Conservation (phyloP, 2,329 filamentous ascomycete species). For the Fusarium duplospermum region DNA sequence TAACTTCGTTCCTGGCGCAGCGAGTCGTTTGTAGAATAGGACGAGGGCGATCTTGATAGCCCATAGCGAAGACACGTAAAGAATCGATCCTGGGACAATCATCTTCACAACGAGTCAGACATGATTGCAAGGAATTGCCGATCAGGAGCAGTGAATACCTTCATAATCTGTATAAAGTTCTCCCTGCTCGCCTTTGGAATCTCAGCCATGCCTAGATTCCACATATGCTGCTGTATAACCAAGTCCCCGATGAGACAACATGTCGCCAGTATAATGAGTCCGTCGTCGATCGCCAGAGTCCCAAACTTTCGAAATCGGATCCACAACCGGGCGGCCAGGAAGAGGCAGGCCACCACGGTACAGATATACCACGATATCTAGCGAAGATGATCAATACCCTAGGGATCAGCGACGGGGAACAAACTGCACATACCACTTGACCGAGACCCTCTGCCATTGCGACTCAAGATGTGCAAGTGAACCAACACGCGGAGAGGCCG, state of each 20-base stretch:
- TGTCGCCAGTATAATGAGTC: slow-evolving; percentile 29
- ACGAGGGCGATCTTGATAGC: slow-evolving; percentile 55
- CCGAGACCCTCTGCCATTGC: slow-evolving; percentile 41
- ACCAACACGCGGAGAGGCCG: neutral
- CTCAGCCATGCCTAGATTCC: slow-evolving; percentile 43
- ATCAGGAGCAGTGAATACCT: slow-evolving; percentile 7
- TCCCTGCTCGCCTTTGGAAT: slow-evolving; percentile 35
- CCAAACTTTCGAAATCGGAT: slow-evolving; percentile 35
- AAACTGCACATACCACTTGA: slow-evolving; percentile 36
- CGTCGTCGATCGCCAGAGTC: slow-evolving; percentile 30
- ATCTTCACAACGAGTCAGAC: slow-evolving; percentile 41
- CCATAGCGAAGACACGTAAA: slow-evolving; percentile 56
- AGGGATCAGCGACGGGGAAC: neutral
- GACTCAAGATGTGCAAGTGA: slow-evolving; percentile 17
- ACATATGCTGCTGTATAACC: slow-evolving; percentile 40
- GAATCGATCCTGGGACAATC: slow-evolving; percentile 54
- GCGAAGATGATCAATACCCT: neutral
- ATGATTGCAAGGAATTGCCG: neutral
- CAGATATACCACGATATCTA: slow-evolving; percentile 42
- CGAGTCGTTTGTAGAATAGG: slow-evolving; percentile 55
- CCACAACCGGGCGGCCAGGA: slow-evolving; percentile 33
- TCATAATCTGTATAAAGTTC: slow-evolving; percentile 43
- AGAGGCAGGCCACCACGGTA: slow-evolving; percentile 32
- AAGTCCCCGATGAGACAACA: slow-evolving; percentile 39
- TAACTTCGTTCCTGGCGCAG: slow-evolving; percentile 49